Evolutionary conservation across 1,284 basidiomycete genomes (phyloP), one percentile per base, ranked within the genome.

Genomic region (Papiliotrema laurentii): DNA sequence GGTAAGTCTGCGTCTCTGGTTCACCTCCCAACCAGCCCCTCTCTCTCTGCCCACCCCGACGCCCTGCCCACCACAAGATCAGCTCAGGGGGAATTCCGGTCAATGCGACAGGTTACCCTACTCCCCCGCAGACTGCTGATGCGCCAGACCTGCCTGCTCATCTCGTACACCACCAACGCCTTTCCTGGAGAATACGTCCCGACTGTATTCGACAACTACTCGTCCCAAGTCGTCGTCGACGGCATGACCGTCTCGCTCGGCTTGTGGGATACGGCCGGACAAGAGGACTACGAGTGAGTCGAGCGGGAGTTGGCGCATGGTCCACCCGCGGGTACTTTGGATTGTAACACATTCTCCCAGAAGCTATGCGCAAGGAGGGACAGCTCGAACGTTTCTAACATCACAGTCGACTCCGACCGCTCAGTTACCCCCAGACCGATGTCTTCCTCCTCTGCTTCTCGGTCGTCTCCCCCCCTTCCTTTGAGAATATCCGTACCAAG

Each of bases 371-470:
- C n/a, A n/a, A n/a, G n/a, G n/a, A n/a, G n/a, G n/a, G n/a, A n/a
- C n/a, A n/a, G n/a, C n/a, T n/a, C n/a, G n/a, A n/a, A n/a, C n/a
- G n/a, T n/a, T n/a, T 1, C 9, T 14, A 14, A 9, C 3, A 28
- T 25, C 1, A 40, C 39, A 96, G 98, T 76, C 88, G 96, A 50
- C 86, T 99, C 64, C 87, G 96, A 63, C 96, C 96, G 46, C 81
- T 98, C 58, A 94, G 90, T 55, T 99, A 99, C 77, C 96, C 96
- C 7, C 96, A 98, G 76, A 98, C 96, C 45, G 96, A 99, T 72
- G 92, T 99, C 33, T 98, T 99, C 79, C 80, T 99, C 71, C 92
- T 98, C 73, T 98, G 96, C 75, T 99, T 98, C 80, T 96, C 91
- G 40, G 82, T 97, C 56, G 93, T 97, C 68, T 92, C 88, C 64